Evolutionary conservation across 2,329 filamentous ascomycete species (phyloP).

Genomic region (Metarhizium sp.): DNA sequence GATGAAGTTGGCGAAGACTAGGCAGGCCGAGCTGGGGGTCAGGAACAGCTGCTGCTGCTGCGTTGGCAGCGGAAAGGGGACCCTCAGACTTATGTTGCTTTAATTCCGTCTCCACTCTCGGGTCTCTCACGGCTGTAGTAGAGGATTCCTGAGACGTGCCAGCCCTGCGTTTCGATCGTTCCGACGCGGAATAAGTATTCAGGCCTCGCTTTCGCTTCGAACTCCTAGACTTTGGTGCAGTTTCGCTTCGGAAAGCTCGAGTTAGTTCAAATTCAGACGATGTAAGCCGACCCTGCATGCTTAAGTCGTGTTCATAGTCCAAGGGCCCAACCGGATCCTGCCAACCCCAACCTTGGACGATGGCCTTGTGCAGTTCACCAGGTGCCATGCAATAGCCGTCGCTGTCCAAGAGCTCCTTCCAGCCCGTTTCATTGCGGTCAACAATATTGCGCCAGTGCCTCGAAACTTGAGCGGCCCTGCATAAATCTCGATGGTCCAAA

Average conservation of each 20-base stretch:
- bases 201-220: conserved; percentile 49
- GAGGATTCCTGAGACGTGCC: conserved; percentile 32
- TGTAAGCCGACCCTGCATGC: conserved; percentile 43
- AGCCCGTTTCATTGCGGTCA: conserved; percentile 88
- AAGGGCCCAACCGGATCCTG: conserved; percentile 71
- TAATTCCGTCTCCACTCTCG: conserved; percentile 28
- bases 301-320: conserved; percentile 74
- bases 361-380: conserved; percentile 77
- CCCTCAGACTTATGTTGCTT: conserved; percentile 60
- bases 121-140: conserved; percentile 29
- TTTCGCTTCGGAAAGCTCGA: conserved; percentile 30
- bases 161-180: conserved; percentile 45
- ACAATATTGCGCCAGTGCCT: conserved; percentile 88
- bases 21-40: conserved; percentile 73
- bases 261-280: conserved; percentile 44
- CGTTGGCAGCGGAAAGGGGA: conserved; percentile 75
- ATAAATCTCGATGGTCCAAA: conserved; percentile 77
- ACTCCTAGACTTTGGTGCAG: conserved; percentile 31
- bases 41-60: conserved; percentile 73
- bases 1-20: conserved; percentile 72
- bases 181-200: conserved; percentile 32
- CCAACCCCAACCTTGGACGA: conserved; percentile 94
- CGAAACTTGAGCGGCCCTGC: conserved; percentile 83
- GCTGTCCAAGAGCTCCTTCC: conserved; percentile 83
- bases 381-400: conserved; percentile 73